Evolutionary conservation across 768 basidiomycete species (phyloP), one percentile per base, ranked within the genome.

Genomic region (Cystobasidiopsis lactophilus): DNA sequence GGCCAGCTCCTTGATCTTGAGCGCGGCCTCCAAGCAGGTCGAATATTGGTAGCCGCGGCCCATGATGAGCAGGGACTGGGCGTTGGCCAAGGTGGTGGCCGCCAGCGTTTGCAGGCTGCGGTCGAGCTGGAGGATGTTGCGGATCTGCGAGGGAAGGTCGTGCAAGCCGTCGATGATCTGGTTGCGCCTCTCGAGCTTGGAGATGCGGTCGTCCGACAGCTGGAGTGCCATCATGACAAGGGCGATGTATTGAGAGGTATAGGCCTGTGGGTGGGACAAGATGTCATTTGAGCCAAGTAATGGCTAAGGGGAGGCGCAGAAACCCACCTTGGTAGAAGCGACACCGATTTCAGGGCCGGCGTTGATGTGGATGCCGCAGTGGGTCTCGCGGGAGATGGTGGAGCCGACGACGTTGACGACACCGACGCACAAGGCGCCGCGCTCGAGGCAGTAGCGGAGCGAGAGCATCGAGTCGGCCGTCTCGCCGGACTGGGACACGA

Each of bases 341-440:
- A 98, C 93, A 74, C 93, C 91, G 59, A 98, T 88, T 72, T 96
- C 89, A 51, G 89, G 89, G 19, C 88, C 88, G 62, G 88, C 93
- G 64, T 98, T 98, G 72, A 98, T 95, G 71, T 96, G 93, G 50
- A 98, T 80, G 80, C 93, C 93, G 58, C 88, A 93, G 71, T 98
- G 93, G 2, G 89, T 88, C 70, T 96, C 57, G 9, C 57, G 35
- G 40, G 91, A 95, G 61, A 96, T 77, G 3, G 91, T 95, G 23
- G 88, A 93, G 46, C 93, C 93, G 62, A 98, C 93, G 33, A 86
- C 89, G 72, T 98, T 96, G 67, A 98, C 88, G 48, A 96, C 84
- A 71, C 93, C 93, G 43, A 98, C 76, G 65, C 84, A 89, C 40
- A 98, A 77, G 7, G 93, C 91, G 41, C 93, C 93, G 54, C 93